Percentiles rank a stretch among this genome's conserved stretches.
Evolutionary conservation across 306 rosid genomes (phyloP).

Genomic region (Purshia tridentata): DNA sequence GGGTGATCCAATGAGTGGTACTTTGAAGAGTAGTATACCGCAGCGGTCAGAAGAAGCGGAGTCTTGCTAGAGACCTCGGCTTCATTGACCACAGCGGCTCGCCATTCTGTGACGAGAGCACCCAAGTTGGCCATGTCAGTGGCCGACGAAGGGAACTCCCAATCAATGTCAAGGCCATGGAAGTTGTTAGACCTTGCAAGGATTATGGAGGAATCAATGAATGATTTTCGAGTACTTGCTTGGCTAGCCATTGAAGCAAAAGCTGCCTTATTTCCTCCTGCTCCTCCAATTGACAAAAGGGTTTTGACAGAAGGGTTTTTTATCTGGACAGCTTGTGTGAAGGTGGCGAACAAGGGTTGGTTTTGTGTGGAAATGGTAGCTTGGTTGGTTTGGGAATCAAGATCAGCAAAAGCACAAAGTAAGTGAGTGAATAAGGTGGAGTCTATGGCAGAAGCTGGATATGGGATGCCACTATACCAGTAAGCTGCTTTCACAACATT

Average conservation of each 20-base stretch:
- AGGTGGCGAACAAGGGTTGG: background rate
- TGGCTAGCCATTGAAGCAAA: conserved; percentile 15
- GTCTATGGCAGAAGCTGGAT: background rate
- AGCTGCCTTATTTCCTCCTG: too few relatives aligned
- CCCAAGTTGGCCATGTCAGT: background rate
- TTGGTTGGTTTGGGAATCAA: conserved; percentile 5
- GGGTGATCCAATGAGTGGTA: background rate
- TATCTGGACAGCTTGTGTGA: conserved; percentile 17
- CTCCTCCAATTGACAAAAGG: background rate
- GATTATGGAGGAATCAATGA: conserved; percentile 22
- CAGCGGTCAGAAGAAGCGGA: conserved; percentile 9
- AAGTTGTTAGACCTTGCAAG: conserved; percentile 15
- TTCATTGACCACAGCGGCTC: background rate
- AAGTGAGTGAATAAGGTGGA: conserved; percentile 17
- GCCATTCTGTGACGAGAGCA: conserved; percentile 14
- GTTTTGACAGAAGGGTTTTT: conserved; percentile 23
- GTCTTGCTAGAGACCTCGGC: conserved; percentile 1
- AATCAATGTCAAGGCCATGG: conserved; percentile 22
- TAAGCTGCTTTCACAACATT: too few relatives aligned
- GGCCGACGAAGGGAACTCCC: conserved; percentile 22
- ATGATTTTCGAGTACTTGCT: conserved; percentile 16
- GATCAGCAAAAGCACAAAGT: conserved; percentile 4
- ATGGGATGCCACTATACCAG: too few relatives aligned
- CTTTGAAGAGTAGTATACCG: conserved; percentile 6
- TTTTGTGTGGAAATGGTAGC: background rate